Base-by-base conservation (phyloP, 352 stramenopile genomes). In the Pythium sp. region DNA sequence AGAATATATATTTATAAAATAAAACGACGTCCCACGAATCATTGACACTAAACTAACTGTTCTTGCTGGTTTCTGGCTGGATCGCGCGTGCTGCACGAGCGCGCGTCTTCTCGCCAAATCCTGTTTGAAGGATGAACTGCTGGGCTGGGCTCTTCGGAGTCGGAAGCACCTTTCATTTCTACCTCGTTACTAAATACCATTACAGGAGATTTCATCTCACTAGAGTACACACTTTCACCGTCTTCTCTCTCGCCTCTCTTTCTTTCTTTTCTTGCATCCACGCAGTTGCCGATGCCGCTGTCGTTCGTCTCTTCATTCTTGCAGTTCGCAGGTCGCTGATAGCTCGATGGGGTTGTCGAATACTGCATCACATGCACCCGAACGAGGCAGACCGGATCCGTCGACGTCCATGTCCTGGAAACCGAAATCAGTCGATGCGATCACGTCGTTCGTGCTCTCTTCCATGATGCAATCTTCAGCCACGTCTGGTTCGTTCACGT, bases 401-500 rank as follows among this genome's bases (percentile, higher is more conserved):
- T 63, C 54, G 18, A 67, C 20, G 26, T 72, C 67, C 30, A 67
- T 54, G 43, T 67, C 61, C 18, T 72, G 36, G 28, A 68, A 72
- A 5, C 18, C 61, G 49, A 72, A 68, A 34, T 62, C 61, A n/a
- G 61, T 68, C 38, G 72, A 71, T 28, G 75, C 51, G 20, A 77
- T 64, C 62, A 72, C 54, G 14, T 43, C 68, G 12, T 73, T 68
- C 51, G 69, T 9, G 18, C 26, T 70, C 22, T 84, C 74, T n/a
- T 84, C 74, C 71, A 87, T 77, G 53, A 74, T 69, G n/a, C 65
- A 73, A 53, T 88, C 78, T 51, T 83, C 79, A n/a, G 77, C 32
- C 54, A 79, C 72, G 60, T 80, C 68, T 24, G 74, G 76, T 51
- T 79, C 71, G 41, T 84, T 77, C 3, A 89, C 58, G 1, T 76